Conservation (phyloP, 2,329 filamentous ascomycete genomes). For the Cercospora sp. region DNA sequence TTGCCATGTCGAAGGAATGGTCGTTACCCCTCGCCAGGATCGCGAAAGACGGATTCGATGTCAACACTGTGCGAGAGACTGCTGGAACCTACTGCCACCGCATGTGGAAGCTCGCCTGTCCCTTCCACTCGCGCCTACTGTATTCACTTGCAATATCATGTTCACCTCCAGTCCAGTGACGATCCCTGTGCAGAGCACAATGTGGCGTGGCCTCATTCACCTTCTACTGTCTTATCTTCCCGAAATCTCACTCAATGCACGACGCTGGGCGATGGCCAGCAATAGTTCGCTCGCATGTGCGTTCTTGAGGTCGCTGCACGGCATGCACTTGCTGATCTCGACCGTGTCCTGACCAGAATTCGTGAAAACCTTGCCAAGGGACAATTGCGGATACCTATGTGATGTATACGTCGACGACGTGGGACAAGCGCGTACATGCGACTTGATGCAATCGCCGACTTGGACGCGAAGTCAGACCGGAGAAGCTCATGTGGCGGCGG, state of each 20-base stretch:
- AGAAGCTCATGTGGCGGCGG: not conserved
- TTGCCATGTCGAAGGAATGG: not conserved
- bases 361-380: not conserved
- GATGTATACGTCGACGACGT: not conserved
- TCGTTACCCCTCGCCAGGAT: not conserved
- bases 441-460: conserved; percentile 1
- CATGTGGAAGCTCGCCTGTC: not conserved
- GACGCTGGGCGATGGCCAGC: not conserved
- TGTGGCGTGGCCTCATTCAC: not conserved
- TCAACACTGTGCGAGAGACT: not conserved
- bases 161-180: not conserved
- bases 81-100: not conserved
- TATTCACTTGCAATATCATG: not conserved
- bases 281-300: not conserved
- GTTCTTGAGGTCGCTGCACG: not conserved
- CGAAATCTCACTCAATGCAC: not conserved
- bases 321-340: not conserved
- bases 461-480: not conserved
- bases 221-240: not conserved
- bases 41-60: not conserved
- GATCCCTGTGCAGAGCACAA: not conserved
- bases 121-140: not conserved
- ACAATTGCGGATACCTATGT: conserved; percentile 1
- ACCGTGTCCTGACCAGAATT: not conserved
- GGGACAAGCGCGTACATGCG: conserved; percentile 3